Conservation (phyloP, 176 grass and related monocot species). For the Tillandsia fasciculata region DNA sequence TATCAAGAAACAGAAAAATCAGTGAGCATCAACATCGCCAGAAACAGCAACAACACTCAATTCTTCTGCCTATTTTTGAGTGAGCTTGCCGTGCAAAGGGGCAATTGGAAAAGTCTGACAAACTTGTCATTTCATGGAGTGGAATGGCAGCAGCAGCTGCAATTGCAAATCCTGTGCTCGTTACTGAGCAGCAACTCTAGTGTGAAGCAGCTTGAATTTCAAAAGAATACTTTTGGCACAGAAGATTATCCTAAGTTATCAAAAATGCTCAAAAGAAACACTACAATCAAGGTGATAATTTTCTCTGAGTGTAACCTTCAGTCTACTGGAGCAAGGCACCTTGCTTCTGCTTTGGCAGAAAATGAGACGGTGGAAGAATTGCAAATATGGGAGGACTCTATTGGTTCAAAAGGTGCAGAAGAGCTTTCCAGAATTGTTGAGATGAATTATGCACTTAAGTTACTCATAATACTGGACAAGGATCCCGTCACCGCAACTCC, state of each 20-base stretch:
- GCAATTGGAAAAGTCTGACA: slow-evolving; percentile 33
- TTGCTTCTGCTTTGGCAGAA: slow-evolving; percentile 63
- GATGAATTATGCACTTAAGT: slow-evolving; percentile 58
- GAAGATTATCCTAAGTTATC: slow-evolving; percentile 39
- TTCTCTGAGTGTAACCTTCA: slow-evolving; percentile 64
- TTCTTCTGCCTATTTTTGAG: slow-evolving; percentile 42
- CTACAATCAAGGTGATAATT: slow-evolving; percentile 43
- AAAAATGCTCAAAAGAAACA: slow-evolving; percentile 50
- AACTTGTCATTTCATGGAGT: slow-evolving; percentile 71
- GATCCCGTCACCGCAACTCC: slow-evolving; percentile 53
- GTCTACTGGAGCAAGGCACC: slow-evolving; percentile 38
- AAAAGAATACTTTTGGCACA: slow-evolving; percentile 52
- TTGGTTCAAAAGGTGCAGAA: slow-evolving; percentile 68
- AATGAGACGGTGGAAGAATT: slow-evolving; percentile 72
- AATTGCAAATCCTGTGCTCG: slow-evolving; percentile 36
- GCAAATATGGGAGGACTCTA: slow-evolving; percentile 80
- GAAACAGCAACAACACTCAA: slow-evolving; percentile 17
- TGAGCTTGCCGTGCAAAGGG: slow-evolving; percentile 35
- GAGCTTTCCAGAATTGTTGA: slow-evolving; percentile 89
- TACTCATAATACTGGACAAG: slow-evolving; percentile 65
- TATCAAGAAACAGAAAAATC: slow-evolving; percentile 47
- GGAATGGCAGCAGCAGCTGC: slow-evolving; percentile 45
- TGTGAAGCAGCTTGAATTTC: slow-evolving; percentile 70
- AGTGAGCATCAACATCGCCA: slow-evolving; percentile 50
- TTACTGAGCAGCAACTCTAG: slow-evolving; percentile 31